Evolutionary conservation across 192 early-diverging fungal species (phyloP), one percentile per base, ranked within the genome.

Genomic region (Mortierella hygrophila): DNA sequence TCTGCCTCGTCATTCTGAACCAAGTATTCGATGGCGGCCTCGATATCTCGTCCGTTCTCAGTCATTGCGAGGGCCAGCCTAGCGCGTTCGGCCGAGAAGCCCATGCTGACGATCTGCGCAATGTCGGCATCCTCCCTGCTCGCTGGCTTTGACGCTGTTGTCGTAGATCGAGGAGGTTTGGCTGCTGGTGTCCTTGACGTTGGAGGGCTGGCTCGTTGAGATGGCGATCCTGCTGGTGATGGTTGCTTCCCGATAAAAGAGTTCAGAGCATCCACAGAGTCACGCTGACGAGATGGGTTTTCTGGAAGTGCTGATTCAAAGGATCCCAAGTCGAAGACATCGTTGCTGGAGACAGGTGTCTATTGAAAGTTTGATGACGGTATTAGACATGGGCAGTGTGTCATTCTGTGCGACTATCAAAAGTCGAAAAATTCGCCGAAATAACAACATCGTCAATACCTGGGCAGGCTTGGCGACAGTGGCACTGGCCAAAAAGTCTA

Each of bases 91-190:
- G 85, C 86, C 29, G 94, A 90, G 81, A 97, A 98, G 1, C 97
- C 97, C 93, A 97, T 96, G 38, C 92, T 93, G 20, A 93, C 91
- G 54, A 98, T 90, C 87, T 94, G 92, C 6, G 95, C 93, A 77
- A 97, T 92, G n/a, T 87, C 76, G 18, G 84, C 87, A 41, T 92
- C 91, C 18, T 89, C 76, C 7, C 74, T 38, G 23, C 60, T 72
- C 11, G 81, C 75, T 15, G 70, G 69, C 9, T 52, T 79, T 46
- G 68, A 38, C 2, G 70, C 6, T 63, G 44, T 5, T 55, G 69
- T 49, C 7, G 68, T 32, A 44, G 73, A 79, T 41, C 72, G 60
- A 23, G 57, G 10, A 35, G 70, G 29, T 26, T 75, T 84, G 52
- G 46, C 40, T 21, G 54, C 35, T 37, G 74, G 75, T 32, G 72